A percentile compares a stretch with the other conserved stretches of the same genome.
Evolutionary conservation across 257 asterid genomes (phyloP).

Genomic region (Henckelia pumila): DNA sequence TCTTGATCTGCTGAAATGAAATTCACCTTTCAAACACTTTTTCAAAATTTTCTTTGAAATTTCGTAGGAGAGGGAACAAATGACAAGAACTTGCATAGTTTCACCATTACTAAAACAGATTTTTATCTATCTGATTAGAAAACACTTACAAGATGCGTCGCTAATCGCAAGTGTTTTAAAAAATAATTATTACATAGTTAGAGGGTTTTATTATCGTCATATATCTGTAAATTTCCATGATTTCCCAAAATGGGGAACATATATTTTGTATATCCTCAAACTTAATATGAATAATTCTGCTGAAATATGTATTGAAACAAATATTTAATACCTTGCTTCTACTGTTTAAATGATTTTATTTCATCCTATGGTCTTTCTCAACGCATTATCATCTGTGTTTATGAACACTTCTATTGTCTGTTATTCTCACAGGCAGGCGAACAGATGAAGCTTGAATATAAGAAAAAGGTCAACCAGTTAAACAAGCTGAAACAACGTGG

Average conservation of each 20-base stretch:
- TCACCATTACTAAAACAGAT: background rate
- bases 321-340: background rate
- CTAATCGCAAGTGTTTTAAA: too few species aligned
- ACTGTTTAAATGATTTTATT: background rate
- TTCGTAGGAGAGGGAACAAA: background rate
- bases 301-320: background rate
- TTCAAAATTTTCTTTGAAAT: too few species aligned
- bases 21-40: too few species aligned
- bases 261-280: too few species aligned
- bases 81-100: background rate
- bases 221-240: background rate
- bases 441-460: conserved; percentile 90
- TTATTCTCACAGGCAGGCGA: conserved; percentile 68
- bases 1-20: too few species aligned
- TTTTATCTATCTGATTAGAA: too few species aligned
- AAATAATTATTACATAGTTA: too few species aligned
- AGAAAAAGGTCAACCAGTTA: conserved; percentile 67
- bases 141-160: too few species aligned
- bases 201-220: background rate
- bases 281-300: too few species aligned
- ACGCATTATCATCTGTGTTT: background rate
- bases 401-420: conserved; percentile 1
- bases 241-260: background rate
- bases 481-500: conserved; percentile 83
- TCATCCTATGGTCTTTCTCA: background rate